Conservation (phyloP, 129 eudicot species). For the Escallonia rubra region DNA sequence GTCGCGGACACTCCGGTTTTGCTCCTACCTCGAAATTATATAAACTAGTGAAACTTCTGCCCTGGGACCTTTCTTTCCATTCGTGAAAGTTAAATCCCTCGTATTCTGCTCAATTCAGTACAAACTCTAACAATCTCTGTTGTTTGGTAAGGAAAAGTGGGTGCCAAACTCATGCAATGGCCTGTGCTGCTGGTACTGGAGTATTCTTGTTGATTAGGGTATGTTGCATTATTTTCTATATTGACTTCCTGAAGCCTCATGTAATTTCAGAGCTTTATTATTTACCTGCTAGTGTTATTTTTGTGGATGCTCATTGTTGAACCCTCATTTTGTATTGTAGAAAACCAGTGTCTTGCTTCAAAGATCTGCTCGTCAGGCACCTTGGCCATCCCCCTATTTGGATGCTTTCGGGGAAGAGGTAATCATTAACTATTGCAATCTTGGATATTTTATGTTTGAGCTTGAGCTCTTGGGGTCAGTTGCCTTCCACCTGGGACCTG, state of each 20-base stretch:
- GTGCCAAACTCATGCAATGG: constrained; percentile 80
- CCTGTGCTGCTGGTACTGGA: constrained; percentile 96
- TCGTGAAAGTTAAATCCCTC: too few species aligned
- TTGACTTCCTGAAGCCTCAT: constrained; percentile 1
- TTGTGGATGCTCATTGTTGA: background rate
- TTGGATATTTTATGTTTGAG: background rate
- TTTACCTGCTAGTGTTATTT: background rate
- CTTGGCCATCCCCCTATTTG: constrained; percentile 96
- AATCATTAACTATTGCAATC: background rate
- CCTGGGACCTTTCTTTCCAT: too few species aligned
- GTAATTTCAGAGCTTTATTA: background rate
- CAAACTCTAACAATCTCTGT: background rate
- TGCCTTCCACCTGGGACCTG: too few species aligned
- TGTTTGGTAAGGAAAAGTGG: constrained; percentile 55
- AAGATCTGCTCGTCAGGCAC: constrained; percentile 93
- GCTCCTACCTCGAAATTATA: too few species aligned
- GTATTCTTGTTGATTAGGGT: constrained; percentile 87
- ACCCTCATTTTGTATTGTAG: constrained; percentile 27
- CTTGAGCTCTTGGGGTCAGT: background rate
- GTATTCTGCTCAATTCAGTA: too few species aligned
- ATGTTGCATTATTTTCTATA: constrained; percentile 18
- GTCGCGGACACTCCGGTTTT: too few species aligned
- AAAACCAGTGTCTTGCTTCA: constrained; percentile 87
- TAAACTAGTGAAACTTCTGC: too few species aligned
- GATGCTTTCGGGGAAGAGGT: constrained; percentile 98